Evolutionary conservation across 2,329 filamentous ascomycete genomes (phyloP).

Genomic region (Neoscytalidium dimidiatum): DNA sequence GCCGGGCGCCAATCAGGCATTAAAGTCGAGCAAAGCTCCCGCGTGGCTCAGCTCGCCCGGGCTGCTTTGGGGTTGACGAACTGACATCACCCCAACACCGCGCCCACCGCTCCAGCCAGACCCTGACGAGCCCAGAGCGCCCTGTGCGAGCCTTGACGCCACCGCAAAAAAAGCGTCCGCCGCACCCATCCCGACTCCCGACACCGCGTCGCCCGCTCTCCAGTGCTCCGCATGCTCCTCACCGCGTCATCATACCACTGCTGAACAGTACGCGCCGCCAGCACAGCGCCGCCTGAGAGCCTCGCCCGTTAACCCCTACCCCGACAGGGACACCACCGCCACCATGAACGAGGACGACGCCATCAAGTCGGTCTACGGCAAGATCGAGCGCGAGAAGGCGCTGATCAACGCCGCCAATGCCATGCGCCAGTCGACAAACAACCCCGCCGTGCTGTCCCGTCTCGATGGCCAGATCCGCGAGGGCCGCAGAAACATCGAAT

Average conservation of each 20-base stretch:
- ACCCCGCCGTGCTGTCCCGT: constrained; percentile 84
- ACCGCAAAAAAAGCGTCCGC: neutral
- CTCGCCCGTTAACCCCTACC: neutral
- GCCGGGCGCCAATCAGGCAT: constrained; percentile 18
- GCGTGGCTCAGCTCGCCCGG: constrained; percentile 10
- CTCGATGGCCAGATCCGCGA: constrained; percentile 95
- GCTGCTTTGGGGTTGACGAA: constrained; percentile 14
- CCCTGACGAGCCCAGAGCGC: constrained; percentile 5
- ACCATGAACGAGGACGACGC: constrained; percentile 63
- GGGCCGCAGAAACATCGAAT: constrained; percentile 88
- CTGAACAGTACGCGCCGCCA: constrained; percentile 17
- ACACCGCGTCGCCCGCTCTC: neutral
- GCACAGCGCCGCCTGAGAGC: neutral
- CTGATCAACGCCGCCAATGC: constrained; percentile 91
- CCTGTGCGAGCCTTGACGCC: neutral
- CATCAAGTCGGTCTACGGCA: constrained; percentile 82
- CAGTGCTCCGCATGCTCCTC: constrained; percentile 15
- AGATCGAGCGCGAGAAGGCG: constrained; percentile 96
- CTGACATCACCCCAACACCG: constrained; percentile 17
- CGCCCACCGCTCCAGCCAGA: neutral
- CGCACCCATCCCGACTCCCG: neutral
- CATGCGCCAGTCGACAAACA: constrained; percentile 95
- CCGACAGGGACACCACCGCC: constrained; percentile 26
- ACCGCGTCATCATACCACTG: constrained; percentile 18
- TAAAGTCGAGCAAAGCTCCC: constrained; percentile 18